Evolutionary conservation across 169 alveolate genomes (phyloP), one percentile per base, ranked within the genome.

Genomic region (Theileria sp.): DNA sequence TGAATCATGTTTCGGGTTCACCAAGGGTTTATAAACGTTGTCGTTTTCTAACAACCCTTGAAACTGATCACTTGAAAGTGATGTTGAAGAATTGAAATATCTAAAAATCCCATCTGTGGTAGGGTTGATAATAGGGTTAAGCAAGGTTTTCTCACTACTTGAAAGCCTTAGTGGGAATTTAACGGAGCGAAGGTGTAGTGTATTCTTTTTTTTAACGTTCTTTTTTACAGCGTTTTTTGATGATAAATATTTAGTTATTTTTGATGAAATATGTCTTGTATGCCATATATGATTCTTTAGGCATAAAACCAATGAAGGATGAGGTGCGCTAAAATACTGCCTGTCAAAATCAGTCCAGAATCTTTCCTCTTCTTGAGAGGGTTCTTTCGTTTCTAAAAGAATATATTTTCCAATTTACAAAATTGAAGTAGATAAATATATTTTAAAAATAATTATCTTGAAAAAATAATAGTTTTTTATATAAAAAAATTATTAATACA

Each of bases 271-370:
- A 30, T 83, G 79, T 12, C 77, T 79, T 30, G 86, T 68, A 56
- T 83, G 89, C 89, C 89, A 83, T 13, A 75, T 79, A 44, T 83
- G 89, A 68, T 77, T 83, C 25, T 80, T 73, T 65, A 83, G 65
- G 73, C 89, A 83, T 49, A 54, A 9, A 26, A 83, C 13, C 78
- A 83, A 51, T 15, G 89, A 77, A 0, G 86, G 71, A 56, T 77
- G 54, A 12, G 89, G 89, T 17, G 44, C 51, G 10, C 68, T 12
- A 68, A 83, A 83, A 58, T 28, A 83, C 70, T 83, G 89, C 56
- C 89, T 81, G 38, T 77, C 89, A 56, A 79, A 69, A 12, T 83
- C 89, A 19, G 56, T 25, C 89, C 89, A 83, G 38, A 83, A 83
- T 28, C 82, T 60, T 9, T 83, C 89, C 86, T 83, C 89, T 32